These are phyloP conservation scores for Emiliania huxleyi DNA, from an alignment of 78 protist species.

Conservation along the genomic window DNA sequence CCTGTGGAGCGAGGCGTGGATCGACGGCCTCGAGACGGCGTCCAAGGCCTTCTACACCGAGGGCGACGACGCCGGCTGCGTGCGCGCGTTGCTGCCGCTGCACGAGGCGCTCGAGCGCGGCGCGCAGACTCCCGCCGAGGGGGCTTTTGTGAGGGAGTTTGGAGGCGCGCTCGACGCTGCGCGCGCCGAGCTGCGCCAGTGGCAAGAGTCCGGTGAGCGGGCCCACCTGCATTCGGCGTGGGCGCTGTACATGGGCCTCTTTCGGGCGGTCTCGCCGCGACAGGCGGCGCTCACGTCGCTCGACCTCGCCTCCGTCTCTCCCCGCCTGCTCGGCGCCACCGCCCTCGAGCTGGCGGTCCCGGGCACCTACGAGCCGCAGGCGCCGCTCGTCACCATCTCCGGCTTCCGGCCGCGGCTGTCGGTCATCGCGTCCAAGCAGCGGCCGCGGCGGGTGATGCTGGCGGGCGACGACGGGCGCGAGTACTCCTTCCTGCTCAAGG, in stretches of 20 bases:
- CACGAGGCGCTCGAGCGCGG: not conserved
- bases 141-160: not conserved
- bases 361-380: constrained; percentile 28
- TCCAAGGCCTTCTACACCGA: constrained; percentile 83
- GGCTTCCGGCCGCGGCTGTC: constrained; percentile 69
- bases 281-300: constrained; percentile 76
- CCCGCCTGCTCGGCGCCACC: constrained; percentile 37
- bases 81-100: constrained; percentile 3
- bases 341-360: constrained; percentile 87
- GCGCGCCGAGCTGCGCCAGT: not conserved
- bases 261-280: constrained; percentile 84
- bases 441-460: constrained; percentile 92
- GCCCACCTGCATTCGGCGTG: constrained; percentile 75
- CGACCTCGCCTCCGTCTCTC: constrained; percentile 88
- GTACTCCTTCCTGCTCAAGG: constrained; percentile 87
- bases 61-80: constrained; percentile 80
- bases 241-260: constrained; percentile 92
- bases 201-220: not conserved
- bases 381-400: constrained; percentile 70
- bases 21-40: constrained; percentile 96
- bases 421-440: constrained; percentile 94
- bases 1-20: constrained; percentile 96
- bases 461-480: constrained; percentile 50
- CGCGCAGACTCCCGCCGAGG: not conserved
- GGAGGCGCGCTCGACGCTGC: too few relatives aligned